Evolutionary conservation across 495 filamentous ascomycete genomes (phyloP), one percentile per base, ranked within the genome.

Genomic region (Venustampulla echinocandica): DNA sequence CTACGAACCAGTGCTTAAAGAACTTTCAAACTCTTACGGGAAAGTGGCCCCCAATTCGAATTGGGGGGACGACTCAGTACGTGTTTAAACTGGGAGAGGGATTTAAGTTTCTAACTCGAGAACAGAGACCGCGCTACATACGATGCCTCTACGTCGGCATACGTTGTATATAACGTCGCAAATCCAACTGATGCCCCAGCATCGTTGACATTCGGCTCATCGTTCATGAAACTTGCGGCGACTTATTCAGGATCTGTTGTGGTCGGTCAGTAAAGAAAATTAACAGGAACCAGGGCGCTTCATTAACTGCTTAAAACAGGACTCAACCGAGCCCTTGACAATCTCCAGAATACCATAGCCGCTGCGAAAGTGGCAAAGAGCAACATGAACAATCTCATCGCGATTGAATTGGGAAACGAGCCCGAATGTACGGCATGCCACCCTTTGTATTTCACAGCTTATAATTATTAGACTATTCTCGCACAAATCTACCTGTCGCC

Each of bases 341-440:
- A 78, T 13, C 62, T 77, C 33, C 59, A 61, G 2, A 80, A 80
- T 46, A 79, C 74, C 0, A 74, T 79, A 32, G 62, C 65, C 0
- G 77, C 78, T 1, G 75, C 77, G 0, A 68, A 63, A 30, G 57
- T 71, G 1, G 73, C 68, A 0, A 64, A 68, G 15, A 50, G 48
- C 0, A 58, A 68, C 21, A 69, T 76, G 35, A 54, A 47, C 7
- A 80, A 77, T 46, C 55, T 80, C 17, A 64, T 74, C 23, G 70
- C 75, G 1, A 73, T 81, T 34, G 78, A 81, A 53, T 61, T 81
- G 1, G 76, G 77, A 1, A 81, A 81, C 42, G 76, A 80, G 44
- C 76, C 76, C 0, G 74, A 79, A 53, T 79, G 77, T 76, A 59
- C 49, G 70, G 50, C 21, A 19, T 53, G 46, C 56, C 25, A 59